A percentile compares a stretch with the other conserved stretches of the same genome.
These are phyloP conservation scores for Metschnikowia picachoensis DNA, from an alignment of 805 yeast genomes.

Conservation along the genomic window DNA sequence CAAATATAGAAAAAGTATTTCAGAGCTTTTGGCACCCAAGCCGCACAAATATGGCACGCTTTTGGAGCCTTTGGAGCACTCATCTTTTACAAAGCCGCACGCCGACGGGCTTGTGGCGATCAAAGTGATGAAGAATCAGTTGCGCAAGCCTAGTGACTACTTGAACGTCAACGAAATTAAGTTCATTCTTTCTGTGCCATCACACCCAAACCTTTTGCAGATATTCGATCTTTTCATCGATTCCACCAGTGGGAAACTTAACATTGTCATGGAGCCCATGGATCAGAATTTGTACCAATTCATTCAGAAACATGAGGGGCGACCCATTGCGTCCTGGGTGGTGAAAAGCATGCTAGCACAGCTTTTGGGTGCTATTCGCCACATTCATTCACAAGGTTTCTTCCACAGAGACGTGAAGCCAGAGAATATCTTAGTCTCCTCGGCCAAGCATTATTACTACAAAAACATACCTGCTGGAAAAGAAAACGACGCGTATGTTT, in stretches of 20 bases:
- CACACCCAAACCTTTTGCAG: conserved; percentile 70
- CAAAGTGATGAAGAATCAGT: conserved; percentile 61
- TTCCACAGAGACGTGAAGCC: conserved; percentile 94
- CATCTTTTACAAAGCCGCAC: conserved; percentile 17
- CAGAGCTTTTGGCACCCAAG: conserved; percentile 17
- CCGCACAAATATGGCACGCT: conserved; percentile 41
- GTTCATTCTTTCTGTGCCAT: conserved; percentile 62
- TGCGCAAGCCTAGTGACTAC: conserved; percentile 25
- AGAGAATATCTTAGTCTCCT: conserved; percentile 76
- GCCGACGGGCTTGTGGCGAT: conserved; percentile 57
- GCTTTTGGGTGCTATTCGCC: conserved; percentile 70
- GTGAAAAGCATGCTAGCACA: conserved; percentile 68
- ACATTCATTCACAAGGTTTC: conserved; percentile 66
- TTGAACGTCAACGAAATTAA: conserved; percentile 56
- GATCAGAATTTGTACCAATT: conserved; percentile 76
- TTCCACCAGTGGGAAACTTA: conserved; percentile 50
- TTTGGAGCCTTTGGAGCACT: conserved; percentile 39
- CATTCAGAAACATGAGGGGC: conserved; percentile 56
- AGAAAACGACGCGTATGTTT: conserved; percentile 48
- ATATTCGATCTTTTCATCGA: conserved; percentile 80
- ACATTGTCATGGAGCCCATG: conserved; percentile 87
- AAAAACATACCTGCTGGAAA: conserved; percentile 37
- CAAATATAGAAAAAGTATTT: conserved; percentile 34
- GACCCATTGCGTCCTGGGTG: conserved; percentile 53
- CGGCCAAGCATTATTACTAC: conserved; percentile 52